Conservation (phyloP, 805 yeast genomes). For the Candida oleophila region DNA sequence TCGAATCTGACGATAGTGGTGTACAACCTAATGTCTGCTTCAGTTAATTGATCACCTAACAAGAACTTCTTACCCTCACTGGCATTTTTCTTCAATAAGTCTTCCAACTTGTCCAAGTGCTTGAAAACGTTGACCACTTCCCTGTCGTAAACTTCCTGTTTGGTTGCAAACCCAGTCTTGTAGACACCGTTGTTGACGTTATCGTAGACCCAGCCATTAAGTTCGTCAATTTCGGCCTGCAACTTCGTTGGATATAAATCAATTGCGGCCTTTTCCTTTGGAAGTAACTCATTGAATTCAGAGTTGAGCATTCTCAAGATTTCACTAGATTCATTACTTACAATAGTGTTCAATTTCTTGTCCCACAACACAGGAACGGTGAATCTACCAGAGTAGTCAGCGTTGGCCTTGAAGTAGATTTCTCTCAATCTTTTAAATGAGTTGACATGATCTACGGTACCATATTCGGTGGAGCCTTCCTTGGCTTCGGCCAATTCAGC, state of each 20-base stretch:
- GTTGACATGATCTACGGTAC: slow-evolving; percentile 48
- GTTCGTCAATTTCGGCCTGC: slow-evolving; percentile 62
- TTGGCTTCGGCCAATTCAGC: slow-evolving; percentile 48
- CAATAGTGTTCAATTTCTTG: slow-evolving; percentile 75
- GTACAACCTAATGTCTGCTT: slow-evolving; percentile 85
- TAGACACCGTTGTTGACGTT: slow-evolving; percentile 90
- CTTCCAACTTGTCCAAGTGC: slow-evolving; percentile 70
- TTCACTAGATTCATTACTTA: slow-evolving; percentile 88
- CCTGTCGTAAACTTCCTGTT: slow-evolving; percentile 76
- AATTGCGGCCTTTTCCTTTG: slow-evolving; percentile 45
- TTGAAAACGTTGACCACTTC: slow-evolving; percentile 63
- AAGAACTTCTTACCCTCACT: slow-evolving; percentile 33
- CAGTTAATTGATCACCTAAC: slow-evolving; percentile 69
- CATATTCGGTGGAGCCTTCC: slow-evolving; percentile 49
- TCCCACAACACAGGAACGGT: slow-evolving; percentile 97
- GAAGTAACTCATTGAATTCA: slow-evolving; percentile 63
- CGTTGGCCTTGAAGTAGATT: slow-evolving; percentile 71
- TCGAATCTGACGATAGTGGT: slow-evolving; percentile 90
- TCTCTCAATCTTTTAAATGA: slow-evolving; percentile 62
- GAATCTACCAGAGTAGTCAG: slow-evolving; percentile 75
- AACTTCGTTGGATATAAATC: slow-evolving; percentile 63
- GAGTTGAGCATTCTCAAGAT: slow-evolving; percentile 80
- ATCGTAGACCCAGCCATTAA: slow-evolving; percentile 82
- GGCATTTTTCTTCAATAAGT: slow-evolving; percentile 48
- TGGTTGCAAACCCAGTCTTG: slow-evolving; percentile 86